These are phyloP conservation scores for Pichia inconspicua DNA, from an alignment of 1,139 yeast genomes.

Conservation along the genomic window DNA sequence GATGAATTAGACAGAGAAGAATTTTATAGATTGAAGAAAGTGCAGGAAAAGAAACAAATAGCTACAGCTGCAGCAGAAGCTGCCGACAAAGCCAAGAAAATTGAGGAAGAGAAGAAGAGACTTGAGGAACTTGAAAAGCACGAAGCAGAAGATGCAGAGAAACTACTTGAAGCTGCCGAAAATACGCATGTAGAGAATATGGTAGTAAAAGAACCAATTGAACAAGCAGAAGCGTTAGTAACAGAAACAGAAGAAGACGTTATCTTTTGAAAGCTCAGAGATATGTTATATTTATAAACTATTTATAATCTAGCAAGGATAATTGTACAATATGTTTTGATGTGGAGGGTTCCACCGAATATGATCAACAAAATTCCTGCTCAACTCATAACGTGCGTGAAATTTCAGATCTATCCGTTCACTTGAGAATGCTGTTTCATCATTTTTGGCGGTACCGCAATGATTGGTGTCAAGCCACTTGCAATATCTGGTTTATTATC, in stretches of 20 bases:
- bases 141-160: slow-evolving; percentile 17
- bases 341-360: too few species aligned
- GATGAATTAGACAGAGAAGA: slow-evolving; percentile 98
- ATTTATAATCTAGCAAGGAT: too few species aligned
- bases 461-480: not conserved
- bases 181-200: slow-evolving; percentile 8
- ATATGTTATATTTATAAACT: too few species aligned
- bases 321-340: too few species aligned
- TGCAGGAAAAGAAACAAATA: slow-evolving; percentile 90
- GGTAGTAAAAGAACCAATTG: slow-evolving; percentile 10
- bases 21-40: slow-evolving; percentile 91
- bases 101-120: slow-evolving; percentile 11
- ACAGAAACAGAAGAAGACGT: slow-evolving; percentile 43
- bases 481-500: not conserved
- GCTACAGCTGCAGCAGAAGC: slow-evolving; percentile 60
- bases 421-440: not conserved
- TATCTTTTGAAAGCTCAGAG: slow-evolving; percentile 29
- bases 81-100: slow-evolving; percentile 34
- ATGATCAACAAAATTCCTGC: too few species aligned
- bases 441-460: not conserved
- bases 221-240: slow-evolving; percentile 18
- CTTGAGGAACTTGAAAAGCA: slow-evolving; percentile 18
- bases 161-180: slow-evolving; percentile 8
- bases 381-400: too few species aligned
- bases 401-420: too few species aligned